Evolutionary conservation across 2,329 filamentous ascomycete species (phyloP).

Genomic region (Claviceps pazoutovae): DNA sequence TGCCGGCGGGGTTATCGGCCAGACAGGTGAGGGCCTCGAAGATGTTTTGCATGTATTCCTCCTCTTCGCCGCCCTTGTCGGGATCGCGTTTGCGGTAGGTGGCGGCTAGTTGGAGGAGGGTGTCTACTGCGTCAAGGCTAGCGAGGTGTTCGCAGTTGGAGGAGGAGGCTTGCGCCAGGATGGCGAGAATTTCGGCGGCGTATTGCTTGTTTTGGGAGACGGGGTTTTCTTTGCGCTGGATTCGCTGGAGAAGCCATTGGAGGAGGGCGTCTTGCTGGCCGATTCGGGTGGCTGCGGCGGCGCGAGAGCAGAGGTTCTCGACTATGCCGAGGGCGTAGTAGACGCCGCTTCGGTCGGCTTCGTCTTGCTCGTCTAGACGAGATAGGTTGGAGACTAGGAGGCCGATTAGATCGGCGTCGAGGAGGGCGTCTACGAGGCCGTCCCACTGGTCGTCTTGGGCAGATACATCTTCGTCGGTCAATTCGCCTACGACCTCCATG

Average conservation of each 20-base stretch:
- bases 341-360: slow-evolving; percentile 65
- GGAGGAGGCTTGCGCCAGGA: slow-evolving; percentile 64
- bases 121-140: slow-evolving; percentile 58
- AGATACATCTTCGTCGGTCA: slow-evolving; percentile 85
- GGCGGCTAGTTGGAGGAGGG: slow-evolving; percentile 68
- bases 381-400: slow-evolving; percentile 65
- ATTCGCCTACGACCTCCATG: slow-evolving; percentile 76
- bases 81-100: slow-evolving; percentile 79
- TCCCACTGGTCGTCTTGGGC: slow-evolving; percentile 74
- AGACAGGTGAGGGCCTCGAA: slow-evolving; percentile 79
- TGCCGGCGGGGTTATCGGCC: slow-evolving; percentile 61
- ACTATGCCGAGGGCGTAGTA: slow-evolving; percentile 75
- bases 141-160: slow-evolving; percentile 51
- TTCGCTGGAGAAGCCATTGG: slow-evolving; percentile 63
- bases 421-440: slow-evolving; percentile 50
- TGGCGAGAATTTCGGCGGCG: slow-evolving; percentile 78
- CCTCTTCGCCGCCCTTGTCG: slow-evolving; percentile 71
- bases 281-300: slow-evolving; percentile 55
- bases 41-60: slow-evolving; percentile 88
- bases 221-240: slow-evolving; percentile 51
- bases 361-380: slow-evolving; percentile 60
- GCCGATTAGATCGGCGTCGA: slow-evolving; percentile 58
- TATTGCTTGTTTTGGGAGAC: slow-evolving; percentile 92
- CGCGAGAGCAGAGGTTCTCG: slow-evolving; percentile 70
- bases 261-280: slow-evolving; percentile 55